Conservation (phyloP, 208 protist genomes). For the Leishmania martiniquensis region DNA sequence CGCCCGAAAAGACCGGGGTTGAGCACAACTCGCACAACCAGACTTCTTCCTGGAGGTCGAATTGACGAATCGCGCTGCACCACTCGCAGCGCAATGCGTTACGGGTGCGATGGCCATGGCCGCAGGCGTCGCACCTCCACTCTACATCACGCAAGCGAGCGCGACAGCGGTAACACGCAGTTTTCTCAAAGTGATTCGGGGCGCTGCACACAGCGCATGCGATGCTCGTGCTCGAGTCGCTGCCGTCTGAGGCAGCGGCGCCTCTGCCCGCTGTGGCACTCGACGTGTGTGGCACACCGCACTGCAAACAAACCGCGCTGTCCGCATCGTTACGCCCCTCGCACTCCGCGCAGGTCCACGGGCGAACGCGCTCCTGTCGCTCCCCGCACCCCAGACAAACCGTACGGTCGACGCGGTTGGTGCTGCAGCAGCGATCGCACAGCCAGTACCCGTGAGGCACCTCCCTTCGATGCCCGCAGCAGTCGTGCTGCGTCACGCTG, state of each 20-base stretch:
- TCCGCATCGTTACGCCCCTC: slow-evolving; percentile 37
- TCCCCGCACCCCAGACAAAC: slow-evolving; percentile 70
- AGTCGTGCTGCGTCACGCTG: slow-evolving; percentile 33
- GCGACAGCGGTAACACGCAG: slow-evolving; percentile 76
- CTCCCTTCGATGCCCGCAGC: slow-evolving; percentile 64
- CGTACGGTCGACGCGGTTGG: slow-evolving; percentile 52
- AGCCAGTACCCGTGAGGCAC: slow-evolving; percentile 80
- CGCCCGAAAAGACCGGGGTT: slow-evolving; percentile 59
- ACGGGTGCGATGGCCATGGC: slow-evolving; percentile 30
- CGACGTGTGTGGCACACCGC: slow-evolving; percentile 40
- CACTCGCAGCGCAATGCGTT: slow-evolving; percentile 35
- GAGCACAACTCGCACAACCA: slow-evolving; percentile 87
- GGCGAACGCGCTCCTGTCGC: slow-evolving; percentile 23
- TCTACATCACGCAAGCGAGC: slow-evolving; percentile 42
- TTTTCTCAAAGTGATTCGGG: slow-evolving; percentile 46
- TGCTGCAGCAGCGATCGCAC: slow-evolving; percentile 72
- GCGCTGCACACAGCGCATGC: slow-evolving; percentile 61
- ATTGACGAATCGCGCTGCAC: slow-evolving; percentile 47
- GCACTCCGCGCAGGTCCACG: slow-evolving; percentile 66
- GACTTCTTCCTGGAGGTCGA: slow-evolving; percentile 52
- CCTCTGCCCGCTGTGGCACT: slow-evolving; percentile 22
- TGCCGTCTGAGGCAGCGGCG: slow-evolving; percentile 5
- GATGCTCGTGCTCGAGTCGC: slow-evolving; percentile 3
- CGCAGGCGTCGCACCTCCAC: slow-evolving; percentile 64
- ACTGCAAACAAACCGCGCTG: slow-evolving; percentile 43